These are phyloP conservation scores for Hanseniaspora pseudoguilliermondii DNA, from an alignment of 805 yeast genomes.

Conservation along the genomic window DNA sequence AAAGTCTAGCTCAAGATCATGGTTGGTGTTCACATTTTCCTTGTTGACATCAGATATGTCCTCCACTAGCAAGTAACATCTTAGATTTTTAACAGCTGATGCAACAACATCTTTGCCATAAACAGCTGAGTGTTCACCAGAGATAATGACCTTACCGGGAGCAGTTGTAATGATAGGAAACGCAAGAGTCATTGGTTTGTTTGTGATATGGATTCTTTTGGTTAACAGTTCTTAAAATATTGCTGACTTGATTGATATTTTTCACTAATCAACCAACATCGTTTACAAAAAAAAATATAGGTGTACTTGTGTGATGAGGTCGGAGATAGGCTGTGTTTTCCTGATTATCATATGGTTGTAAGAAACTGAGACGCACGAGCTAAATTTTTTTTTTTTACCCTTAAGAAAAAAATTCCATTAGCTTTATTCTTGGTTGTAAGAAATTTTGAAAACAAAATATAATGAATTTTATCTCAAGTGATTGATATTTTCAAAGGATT, in stretches of 20 bases:
- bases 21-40: conserved; percentile 26
- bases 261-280: too few relatives aligned
- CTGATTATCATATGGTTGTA: too few relatives aligned
- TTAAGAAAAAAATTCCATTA: background rate
- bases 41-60: conserved; percentile 21
- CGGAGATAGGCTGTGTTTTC: too few relatives aligned
- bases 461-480: too few relatives aligned
- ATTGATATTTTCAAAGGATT: too few relatives aligned
- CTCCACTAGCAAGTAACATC: conserved; percentile 66
- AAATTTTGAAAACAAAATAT: background rate
- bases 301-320: too few relatives aligned
- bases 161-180: conserved; percentile 70
- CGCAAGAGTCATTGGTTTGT: background rate
- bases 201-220: too few relatives aligned
- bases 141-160: conserved; percentile 90
- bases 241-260: too few relatives aligned
- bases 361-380: too few relatives aligned
- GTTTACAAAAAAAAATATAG: too few relatives aligned
- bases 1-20: conserved; percentile 49
- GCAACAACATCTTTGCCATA: conserved; percentile 90
- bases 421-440: conserved; percentile 9
- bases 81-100: conserved; percentile 66
- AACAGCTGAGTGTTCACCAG: conserved; percentile 96
- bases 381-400: background rate
- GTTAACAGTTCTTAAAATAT: too few relatives aligned